Conservation (phyloP, 2,329 filamentous ascomycete species). For the Colletotrichum euphorbiae region DNA sequence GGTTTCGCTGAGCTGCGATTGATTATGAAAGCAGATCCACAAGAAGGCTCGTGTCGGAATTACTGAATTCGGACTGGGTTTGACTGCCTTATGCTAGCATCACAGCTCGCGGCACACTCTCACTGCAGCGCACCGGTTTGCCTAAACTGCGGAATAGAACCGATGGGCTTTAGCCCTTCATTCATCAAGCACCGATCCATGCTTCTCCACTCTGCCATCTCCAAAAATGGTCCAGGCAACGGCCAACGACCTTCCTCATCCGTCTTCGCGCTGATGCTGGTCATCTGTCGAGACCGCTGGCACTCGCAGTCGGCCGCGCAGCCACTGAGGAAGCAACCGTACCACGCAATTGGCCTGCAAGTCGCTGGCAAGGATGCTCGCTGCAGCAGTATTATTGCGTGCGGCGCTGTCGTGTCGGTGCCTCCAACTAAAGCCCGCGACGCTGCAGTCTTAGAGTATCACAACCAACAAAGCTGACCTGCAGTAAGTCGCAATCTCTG, state of each 20-base stretch:
- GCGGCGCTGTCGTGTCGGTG: slow-evolving; percentile 11
- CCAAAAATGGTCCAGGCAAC: not conserved
- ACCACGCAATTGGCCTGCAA: not conserved
- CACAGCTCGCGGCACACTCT: not conserved
- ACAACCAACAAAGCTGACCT: not conserved
- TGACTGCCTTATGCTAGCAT: not conserved
- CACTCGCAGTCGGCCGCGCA: not conserved
- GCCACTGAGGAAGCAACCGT: not conserved
- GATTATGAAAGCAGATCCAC: not conserved
- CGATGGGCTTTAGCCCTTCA: not conserved
- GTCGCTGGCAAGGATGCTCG: not conserved
- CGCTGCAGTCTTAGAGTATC: not conserved
- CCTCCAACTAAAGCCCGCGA: not conserved
- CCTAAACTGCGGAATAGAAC: not conserved
- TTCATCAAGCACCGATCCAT: not conserved
- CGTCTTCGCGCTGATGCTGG: slow-evolving; percentile 1
- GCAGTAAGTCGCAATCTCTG: not conserved
- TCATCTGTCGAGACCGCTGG: not conserved
- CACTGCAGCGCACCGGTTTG: not conserved
- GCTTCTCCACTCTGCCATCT: not conserved
- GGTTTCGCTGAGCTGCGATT: too few relatives aligned
- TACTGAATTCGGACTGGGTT: too few relatives aligned
- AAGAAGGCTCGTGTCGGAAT: not conserved
- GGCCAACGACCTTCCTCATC: slow-evolving; percentile 24
- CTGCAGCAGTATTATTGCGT: not conserved